These are phyloP conservation scores for Emiliania huxleyi DNA, from an alignment of 78 protist species.

Conservation along the genomic window DNA sequence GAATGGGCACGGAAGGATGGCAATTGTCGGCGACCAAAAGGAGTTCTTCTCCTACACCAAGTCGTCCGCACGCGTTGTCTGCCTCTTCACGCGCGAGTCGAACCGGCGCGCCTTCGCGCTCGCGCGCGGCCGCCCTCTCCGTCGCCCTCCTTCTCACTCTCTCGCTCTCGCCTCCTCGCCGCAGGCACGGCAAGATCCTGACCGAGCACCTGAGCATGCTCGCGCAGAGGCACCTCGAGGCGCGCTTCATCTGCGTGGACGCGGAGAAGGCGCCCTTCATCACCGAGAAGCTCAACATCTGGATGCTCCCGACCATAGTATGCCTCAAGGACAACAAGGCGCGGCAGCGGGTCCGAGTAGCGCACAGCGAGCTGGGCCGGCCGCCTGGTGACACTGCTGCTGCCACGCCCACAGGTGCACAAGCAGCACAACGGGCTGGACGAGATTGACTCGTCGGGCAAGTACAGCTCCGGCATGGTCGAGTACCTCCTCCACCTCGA, in stretches of 20 bases:
- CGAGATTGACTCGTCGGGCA: background rate
- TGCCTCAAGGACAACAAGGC: background rate
- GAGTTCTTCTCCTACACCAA: background rate
- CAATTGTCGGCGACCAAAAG: background rate
- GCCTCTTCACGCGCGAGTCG: background rate
- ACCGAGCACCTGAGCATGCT: background rate
- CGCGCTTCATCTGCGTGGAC: background rate
- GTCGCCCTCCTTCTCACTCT: too few relatives aligned
- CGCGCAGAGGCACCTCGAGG: background rate
- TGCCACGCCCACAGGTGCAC: background rate
- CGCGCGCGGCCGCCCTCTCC: too few relatives aligned
- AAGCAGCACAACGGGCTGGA: background rate
- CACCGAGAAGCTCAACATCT: background rate
- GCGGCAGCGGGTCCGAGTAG: too few relatives aligned
- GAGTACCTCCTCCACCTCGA: background rate
- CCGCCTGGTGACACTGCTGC: too few relatives aligned
- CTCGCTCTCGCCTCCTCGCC: too few relatives aligned
- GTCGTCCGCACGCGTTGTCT: background rate
- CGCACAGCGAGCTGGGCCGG: too few relatives aligned
- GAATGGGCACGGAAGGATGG: background rate
- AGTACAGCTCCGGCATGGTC: background rate
- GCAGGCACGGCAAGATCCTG: background rate
- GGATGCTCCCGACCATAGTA: background rate
- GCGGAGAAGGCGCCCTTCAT: conserved; percentile 14
- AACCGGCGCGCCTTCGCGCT: background rate